Evolutionary conservation across 1,284 basidiomycete genomes (phyloP), one percentile per base, ranked within the genome.

Genomic region (Leccinum ambiguum): DNA sequence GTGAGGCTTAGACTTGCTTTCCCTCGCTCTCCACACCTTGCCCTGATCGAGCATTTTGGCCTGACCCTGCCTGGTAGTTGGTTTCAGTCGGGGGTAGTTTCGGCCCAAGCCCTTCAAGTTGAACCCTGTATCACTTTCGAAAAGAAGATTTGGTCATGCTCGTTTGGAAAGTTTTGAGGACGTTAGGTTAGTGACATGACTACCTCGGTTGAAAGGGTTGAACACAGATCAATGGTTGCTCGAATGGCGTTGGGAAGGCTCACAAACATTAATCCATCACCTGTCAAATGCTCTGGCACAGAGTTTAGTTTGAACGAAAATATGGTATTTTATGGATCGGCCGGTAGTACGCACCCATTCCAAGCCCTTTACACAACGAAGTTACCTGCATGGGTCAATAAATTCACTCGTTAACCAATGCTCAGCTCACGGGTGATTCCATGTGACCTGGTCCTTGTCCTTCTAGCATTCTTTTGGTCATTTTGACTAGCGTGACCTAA

Each of bases 171-270:
- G 48, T 48, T 48, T 48, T 18, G 45, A 18, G n/a, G 45, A 18
- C n/a, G n/a, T 18, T 18, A 18, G 18, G 18, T 50, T 50, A 21
- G 48, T 21, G n/a, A 18, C 10, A 50, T 11, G 48, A 50, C 18
- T 18, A 50, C 48, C n/a, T 48, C 9, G n/a, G 45, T 48, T 50
- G 6, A 11, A 13, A 21, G 11, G 10, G 18, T 13, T 50, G 48
- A 21, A 50, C 11, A 18, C 48, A 50, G 10, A 50, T 11, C 11
- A 21, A 21, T 21, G 48, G 48, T 50, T 50, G 18, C 48, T 50
- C 73, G 2, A 74, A 74, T 45, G 71, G 72, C 21, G 68, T 74
- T 18, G 69, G 69, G 57, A 74, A 21, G 18, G 18, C 6, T 50
- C 18, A 50, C 11, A 13, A 11, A 18, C 48, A 50, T 50, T 50